Percentiles rank a stretch among this genome's conserved stretches.
Conservation (phyloP, 257 asterid genomes). For the Solanum sitiens region DNA sequence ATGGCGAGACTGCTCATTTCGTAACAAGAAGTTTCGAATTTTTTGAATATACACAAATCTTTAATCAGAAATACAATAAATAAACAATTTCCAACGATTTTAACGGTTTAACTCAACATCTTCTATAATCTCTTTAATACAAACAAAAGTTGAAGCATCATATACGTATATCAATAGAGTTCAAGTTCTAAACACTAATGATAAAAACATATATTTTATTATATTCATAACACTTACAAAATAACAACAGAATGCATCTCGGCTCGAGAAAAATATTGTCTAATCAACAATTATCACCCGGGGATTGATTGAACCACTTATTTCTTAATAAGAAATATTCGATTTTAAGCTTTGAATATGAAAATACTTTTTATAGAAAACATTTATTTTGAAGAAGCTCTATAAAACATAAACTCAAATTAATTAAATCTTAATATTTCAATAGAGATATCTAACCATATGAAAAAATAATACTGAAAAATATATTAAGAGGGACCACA, state of each 20-base stretch:
- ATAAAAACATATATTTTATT: not conserved
- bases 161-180: no score
- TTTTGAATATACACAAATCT: not conserved
- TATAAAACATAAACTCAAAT: no score
- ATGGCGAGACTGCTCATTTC: not conserved
- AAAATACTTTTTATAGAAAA: rapidly evolving
- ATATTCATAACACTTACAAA: not conserved
- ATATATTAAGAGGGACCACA: not conserved
- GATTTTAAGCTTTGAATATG: no score
- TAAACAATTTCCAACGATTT: no score
- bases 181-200: not conserved
- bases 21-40: no score
- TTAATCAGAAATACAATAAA: no score
- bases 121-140: not conserved
- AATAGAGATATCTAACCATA: not conserved
- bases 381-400: rapidly evolving
- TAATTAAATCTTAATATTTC: no score
- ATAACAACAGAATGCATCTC: no score
- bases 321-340: no score
- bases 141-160: no score
- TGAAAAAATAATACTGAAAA: not conserved
- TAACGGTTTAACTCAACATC: no score
- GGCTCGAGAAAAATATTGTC: not conserved
- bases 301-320: not conserved
- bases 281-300: not conserved